Percentiles rank a stretch among this genome's conserved stretches.
Conservation (phyloP, 495 filamentous ascomycete genomes). For the Entonaema liquescens region DNA sequence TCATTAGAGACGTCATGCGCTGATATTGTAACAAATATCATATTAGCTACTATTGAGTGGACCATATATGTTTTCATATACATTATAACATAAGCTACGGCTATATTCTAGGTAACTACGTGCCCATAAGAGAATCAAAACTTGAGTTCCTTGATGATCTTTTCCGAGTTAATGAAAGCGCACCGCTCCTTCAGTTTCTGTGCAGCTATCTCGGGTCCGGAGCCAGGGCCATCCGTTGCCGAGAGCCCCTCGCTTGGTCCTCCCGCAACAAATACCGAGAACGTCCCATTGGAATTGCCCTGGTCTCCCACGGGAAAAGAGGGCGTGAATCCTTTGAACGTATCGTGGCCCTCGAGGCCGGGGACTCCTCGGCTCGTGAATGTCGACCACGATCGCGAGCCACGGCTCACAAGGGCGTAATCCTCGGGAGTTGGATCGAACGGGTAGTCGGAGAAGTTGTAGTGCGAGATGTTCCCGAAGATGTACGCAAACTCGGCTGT, state of each 20-base stretch:
- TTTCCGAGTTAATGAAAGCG: conserved; percentile 40
- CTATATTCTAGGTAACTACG: not conserved
- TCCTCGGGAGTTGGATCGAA: conserved; percentile 40
- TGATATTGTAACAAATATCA: too few species aligned
- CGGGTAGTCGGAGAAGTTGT: conserved; percentile 22
- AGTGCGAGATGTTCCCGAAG: conserved; percentile 47
- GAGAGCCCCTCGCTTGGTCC: conserved; percentile 45
- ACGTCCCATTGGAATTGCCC: conserved; percentile 4
- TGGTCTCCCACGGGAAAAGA: conserved; percentile 19
- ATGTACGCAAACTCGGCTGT: conserved; percentile 58
- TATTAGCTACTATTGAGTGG: too few species aligned
- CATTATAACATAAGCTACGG: too few species aligned
- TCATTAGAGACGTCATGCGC: too few species aligned
- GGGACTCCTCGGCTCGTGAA: conserved; percentile 44
- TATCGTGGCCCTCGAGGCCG: conserved; percentile 25
- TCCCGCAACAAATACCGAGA: conserved; percentile 43
- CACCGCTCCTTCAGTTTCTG: conserved; percentile 44
- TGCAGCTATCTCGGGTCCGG: conserved; percentile 23
- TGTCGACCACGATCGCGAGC: conserved; percentile 46
- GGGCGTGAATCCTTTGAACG: conserved; percentile 41
- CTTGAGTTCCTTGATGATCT: conserved; percentile 35
- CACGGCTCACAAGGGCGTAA: conserved; percentile 37
- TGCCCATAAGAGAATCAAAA: conserved; percentile 18
- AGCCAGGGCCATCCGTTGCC: conserved; percentile 35
- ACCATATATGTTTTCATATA: too few species aligned